Evolutionary conservation across 306 rosid genomes (phyloP).

Genomic region (Quercus alba): DNA sequence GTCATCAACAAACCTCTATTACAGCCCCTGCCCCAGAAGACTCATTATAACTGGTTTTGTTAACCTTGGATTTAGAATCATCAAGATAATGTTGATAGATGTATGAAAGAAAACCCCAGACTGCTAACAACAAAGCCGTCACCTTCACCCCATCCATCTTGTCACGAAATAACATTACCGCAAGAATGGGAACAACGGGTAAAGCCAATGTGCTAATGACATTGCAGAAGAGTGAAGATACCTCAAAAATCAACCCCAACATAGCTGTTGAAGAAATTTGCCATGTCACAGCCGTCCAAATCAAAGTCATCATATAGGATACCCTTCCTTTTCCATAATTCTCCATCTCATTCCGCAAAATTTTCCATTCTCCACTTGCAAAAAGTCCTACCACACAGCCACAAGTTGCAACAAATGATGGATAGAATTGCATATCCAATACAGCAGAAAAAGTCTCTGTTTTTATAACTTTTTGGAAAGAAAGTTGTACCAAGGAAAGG

Average conservation of each 20-base stretch:
- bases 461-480: constrained; percentile 49
- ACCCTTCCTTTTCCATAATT: constrained; percentile 42
- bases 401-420: constrained; percentile 40
- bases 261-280: constrained; percentile 45
- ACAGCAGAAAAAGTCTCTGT: constrained; percentile 40
- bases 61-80: constrained; percentile 33
- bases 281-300: constrained; percentile 61
- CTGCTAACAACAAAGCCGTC: constrained; percentile 47
- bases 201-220: constrained; percentile 43
- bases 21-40: constrained; percentile 11
- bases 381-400: constrained; percentile 48
- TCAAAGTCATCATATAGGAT: constrained; percentile 56
- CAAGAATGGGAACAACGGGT: constrained; percentile 47
- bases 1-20: constrained; percentile 26
- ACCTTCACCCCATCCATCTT: constrained; percentile 50
- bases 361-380: constrained; percentile 57
- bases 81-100: constrained; percentile 55
- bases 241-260: constrained; percentile 59
- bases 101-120: constrained; percentile 61
- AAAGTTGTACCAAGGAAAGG: constrained; percentile 49
- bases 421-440: constrained; percentile 48
- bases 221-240: constrained; percentile 57
- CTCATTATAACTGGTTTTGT: constrained; percentile 8
- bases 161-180: constrained; percentile 43
- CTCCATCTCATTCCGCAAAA: constrained; percentile 40